Evolutionary conservation across 352 stramenopile species (phyloP).

Genomic region (Globisporangium echinulatum): DNA sequence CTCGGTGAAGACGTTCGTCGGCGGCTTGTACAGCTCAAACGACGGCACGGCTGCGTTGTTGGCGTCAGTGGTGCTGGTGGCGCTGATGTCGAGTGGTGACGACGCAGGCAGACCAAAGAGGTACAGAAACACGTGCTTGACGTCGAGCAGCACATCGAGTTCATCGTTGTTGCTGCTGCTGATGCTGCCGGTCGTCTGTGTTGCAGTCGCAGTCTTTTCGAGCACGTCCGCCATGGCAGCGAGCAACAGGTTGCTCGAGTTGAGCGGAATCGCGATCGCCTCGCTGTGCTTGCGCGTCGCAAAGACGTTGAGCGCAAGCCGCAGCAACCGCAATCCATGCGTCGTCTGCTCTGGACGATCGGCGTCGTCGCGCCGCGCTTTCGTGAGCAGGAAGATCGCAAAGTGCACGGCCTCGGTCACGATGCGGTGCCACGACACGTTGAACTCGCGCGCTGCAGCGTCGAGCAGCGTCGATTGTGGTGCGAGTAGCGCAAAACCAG

Average conservation of each 20-base stretch:
- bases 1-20: slow-evolving; percentile 67
- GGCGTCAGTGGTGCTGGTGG: slow-evolving; percentile 2
- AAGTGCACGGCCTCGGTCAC: slow-evolving; percentile 59
- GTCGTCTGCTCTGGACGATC: slow-evolving; percentile 24
- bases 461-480: slow-evolving; percentile 17
- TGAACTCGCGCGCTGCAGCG: slow-evolving; percentile 35
- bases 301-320: slow-evolving; percentile 41
- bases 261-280: slow-evolving; percentile 37
- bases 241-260: slow-evolving; percentile 74
- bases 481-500: slow-evolving; percentile 28
- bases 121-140: slow-evolving; percentile 54
- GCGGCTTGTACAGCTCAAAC: slow-evolving; percentile 77
- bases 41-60: slow-evolving; percentile 16
- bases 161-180: slow-evolving; percentile 4
- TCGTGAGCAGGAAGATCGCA: slow-evolving; percentile 59
- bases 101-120: slow-evolving; percentile 46
- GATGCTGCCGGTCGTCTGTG: background rate
- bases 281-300: slow-evolving; percentile 16
- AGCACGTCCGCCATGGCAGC: slow-evolving; percentile 54
- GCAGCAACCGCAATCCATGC: slow-evolving; percentile 45
- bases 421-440: slow-evolving; percentile 55
- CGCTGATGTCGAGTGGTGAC: background rate
- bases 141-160: slow-evolving; percentile 34
- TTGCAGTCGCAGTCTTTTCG: slow-evolving; percentile 18
- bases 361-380: slow-evolving; percentile 31